These are phyloP conservation scores for Phylloporus sp. DNA, from an alignment of 1,284 basidiomycete species.

Conservation along the genomic window DNA sequence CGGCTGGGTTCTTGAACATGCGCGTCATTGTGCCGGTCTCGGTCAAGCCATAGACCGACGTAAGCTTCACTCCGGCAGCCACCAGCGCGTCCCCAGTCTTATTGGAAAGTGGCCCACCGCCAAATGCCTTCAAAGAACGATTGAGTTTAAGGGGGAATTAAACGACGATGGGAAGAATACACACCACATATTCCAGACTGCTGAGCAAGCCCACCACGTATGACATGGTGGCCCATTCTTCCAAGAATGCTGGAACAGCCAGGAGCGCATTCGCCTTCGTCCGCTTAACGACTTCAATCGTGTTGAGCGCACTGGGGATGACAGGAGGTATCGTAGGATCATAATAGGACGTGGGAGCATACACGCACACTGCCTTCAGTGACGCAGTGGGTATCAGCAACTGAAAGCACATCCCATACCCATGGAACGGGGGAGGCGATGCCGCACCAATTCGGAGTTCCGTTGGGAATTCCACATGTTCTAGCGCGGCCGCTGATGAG, in stretches of 20 bases:
- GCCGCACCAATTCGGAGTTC: no score
- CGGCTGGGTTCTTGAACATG: constrained; percentile 5
- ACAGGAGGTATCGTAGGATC: not conserved
- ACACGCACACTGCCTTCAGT: no score
- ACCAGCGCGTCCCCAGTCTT: constrained; percentile 7
- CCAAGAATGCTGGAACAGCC: not conserved
- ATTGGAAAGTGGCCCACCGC: constrained; percentile 6
- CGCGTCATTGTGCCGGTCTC: constrained; percentile 8
- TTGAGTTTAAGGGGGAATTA: no score
- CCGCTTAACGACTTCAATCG: not conserved
- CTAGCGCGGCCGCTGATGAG: no score
- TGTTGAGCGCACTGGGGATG: no score
- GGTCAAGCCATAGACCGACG: constrained; percentile 8
- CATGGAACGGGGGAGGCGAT: not conserved
- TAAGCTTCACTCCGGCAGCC: constrained; percentile 4
- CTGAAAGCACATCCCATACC: not conserved
- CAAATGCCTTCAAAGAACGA: constrained; percentile 2
- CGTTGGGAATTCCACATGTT: no score
- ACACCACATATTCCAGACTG: constrained; percentile 5
- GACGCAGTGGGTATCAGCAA: no score
- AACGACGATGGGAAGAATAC: no score
- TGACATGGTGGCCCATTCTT: not conserved
- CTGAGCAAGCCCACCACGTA: not conserved
- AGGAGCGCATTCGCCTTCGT: not conserved
- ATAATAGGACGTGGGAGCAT: no score